Conservation (phyloP, 805 yeast genomes). For the Candida argentea region DNA sequence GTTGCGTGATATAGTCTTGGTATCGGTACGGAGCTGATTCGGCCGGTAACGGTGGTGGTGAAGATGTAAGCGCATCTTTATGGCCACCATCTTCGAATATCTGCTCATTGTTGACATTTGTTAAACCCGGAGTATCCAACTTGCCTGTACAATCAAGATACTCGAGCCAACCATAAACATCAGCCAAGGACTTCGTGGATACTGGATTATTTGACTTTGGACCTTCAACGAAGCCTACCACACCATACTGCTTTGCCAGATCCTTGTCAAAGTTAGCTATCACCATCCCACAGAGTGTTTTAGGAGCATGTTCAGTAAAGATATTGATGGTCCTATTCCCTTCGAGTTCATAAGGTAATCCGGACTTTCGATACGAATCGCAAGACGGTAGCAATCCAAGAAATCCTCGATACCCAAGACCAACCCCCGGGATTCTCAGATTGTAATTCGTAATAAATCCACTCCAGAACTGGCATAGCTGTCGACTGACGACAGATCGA, state of each 20-base stretch:
- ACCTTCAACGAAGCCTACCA: conserved; percentile 11
- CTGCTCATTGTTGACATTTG: conserved; percentile 1
- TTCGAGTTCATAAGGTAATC: no score
- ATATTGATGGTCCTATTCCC: no score
- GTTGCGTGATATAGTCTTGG: conserved; percentile 27
- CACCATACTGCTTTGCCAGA: conserved; percentile 23
- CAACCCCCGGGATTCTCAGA: conserved; percentile 8
- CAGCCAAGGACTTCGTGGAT: conserved; percentile 8
- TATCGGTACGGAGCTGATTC: conserved; percentile 17
- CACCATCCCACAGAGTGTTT: conserved; percentile 21
- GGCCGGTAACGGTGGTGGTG: conserved; percentile 3
- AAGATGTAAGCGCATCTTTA: not conserved
- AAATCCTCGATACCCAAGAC: conserved; percentile 25
- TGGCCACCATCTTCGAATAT: conserved; percentile 1
- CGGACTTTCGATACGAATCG: no score
- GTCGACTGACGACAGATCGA: conserved; percentile 7
- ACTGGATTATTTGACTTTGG: not conserved
- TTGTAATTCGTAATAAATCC: conserved; percentile 19
- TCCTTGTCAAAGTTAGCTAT: conserved; percentile 17
- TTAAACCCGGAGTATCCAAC: conserved; percentile 9
- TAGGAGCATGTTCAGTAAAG: conserved; percentile 1
- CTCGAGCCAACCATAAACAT: conserved; percentile 23
- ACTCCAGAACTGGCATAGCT: conserved; percentile 18
- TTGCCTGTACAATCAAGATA: conserved; percentile 19
- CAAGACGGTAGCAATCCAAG: conserved; percentile 18